Base-by-base conservation (phyloP, 768 basidiomycete genomes). In the Russula dissimulans region DNA sequence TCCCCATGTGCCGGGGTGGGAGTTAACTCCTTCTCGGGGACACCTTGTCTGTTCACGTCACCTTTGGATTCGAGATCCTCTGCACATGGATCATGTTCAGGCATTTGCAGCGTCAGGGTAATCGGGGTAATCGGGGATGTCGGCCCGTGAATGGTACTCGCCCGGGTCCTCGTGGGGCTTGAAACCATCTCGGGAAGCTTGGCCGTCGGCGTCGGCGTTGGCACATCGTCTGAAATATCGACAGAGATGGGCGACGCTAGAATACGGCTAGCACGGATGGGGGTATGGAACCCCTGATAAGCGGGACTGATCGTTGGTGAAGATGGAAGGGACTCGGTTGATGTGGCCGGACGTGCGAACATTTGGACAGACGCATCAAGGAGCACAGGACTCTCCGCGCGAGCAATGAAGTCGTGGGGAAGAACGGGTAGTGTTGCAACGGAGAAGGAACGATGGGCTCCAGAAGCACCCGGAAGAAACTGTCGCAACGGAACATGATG, bases 291-390 rank as follows among this genome's bases (percentile, higher is more conserved):
- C 0, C 49, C 43, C n/a, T 70, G 70, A 39, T 72, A 69, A 39
- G 67, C 57, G 4, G 80, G 79, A 14, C 50, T 39, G 51, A 54
- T 22, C n/a, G 54, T 17, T 18, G 72, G 69, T 32, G 73, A 69
- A 11, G 69, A 66, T 11, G 79, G 79, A 10, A 89, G 74, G 61
- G 82, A 83, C 74, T 90, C 89, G 7, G 91, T 91, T 12, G 86
- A 88, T 54, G 81, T 78, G 11, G 80, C 84, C 15, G 92, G 89
- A 50, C 91, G 81, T 26, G 84, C 87, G 71, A 93, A 85, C 17
- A 76, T 76, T 65, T 87, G 74, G 41, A 94, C 91, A 15, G 86
- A 87, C 7, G 83, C 83, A 68, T 91, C 87, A 79, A 85, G 81
- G 15, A 67, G 78, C 15, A 67, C 63, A 2, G 79, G 77, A 59